Evolutionary conservation across 208 protist genomes (phyloP).

Genomic region (Phytomonas francai): DNA sequence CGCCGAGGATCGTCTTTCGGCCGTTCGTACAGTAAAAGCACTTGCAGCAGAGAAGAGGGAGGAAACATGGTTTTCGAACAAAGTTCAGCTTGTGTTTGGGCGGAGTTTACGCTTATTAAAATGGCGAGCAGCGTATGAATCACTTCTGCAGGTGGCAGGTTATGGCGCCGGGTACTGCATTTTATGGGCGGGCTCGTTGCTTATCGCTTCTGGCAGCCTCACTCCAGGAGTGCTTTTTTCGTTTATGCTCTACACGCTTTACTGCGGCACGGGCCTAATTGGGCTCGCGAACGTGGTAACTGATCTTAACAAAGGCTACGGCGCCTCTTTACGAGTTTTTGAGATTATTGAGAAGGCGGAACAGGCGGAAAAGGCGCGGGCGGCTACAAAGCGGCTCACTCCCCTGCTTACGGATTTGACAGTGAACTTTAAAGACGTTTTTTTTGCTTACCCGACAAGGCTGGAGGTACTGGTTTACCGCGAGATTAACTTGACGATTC

Average conservation of each 20-base stretch:
- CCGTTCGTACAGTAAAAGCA: constrained; percentile 77
- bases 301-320: constrained; percentile 85
- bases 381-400: constrained; percentile 27
- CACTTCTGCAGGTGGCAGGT: constrained; percentile 71
- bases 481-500: constrained; percentile 53
- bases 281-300: constrained; percentile 76
- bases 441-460: constrained; percentile 82
- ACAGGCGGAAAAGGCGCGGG: constrained; percentile 23
- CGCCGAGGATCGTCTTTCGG: constrained; percentile 73
- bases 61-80: constrained; percentile 63
- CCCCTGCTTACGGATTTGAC: constrained; percentile 44
- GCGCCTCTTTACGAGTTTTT: constrained; percentile 68
- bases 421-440: constrained; percentile 56
- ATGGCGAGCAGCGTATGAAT: constrained; percentile 69
- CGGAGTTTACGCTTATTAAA: constrained; percentile 63
- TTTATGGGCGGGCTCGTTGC: constrained; percentile 83
- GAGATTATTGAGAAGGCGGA: constrained; percentile 75
- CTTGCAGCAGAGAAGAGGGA: constrained; percentile 65
- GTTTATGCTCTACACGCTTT: constrained; percentile 88
- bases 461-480: constrained; percentile 67
- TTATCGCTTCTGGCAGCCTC: constrained; percentile 61
- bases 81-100: constrained; percentile 56
- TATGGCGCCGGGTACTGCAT: constrained; percentile 82
- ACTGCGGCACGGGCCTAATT: constrained; percentile 81
- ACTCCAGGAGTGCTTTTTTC: constrained; percentile 81